Percentiles rank a stretch among this genome's conserved stretches.
Conservation (phyloP, 2,329 filamentous ascomycete genomes). For the Ophiosphaerella herpotricha region DNA sequence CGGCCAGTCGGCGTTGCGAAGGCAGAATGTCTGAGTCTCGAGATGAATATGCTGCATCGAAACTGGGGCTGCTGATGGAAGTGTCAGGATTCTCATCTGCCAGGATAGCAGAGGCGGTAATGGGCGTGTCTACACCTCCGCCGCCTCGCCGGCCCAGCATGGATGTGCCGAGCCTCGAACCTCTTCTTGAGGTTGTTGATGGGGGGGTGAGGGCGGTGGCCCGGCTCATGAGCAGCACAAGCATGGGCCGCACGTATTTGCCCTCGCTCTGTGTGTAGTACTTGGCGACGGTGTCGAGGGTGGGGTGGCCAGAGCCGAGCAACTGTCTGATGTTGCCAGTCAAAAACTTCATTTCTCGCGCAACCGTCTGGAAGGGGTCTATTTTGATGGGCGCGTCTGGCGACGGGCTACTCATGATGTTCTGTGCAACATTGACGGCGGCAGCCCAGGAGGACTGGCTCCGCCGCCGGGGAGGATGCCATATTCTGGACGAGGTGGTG, state of each 20-base stretch:
- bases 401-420: slow-evolving; percentile 68
- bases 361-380: slow-evolving; percentile 86
- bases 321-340: slow-evolving; percentile 92
- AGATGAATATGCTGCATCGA: slow-evolving; percentile 50
- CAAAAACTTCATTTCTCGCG: slow-evolving; percentile 95
- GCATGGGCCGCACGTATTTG: slow-evolving; percentile 92
- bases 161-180: not conserved
- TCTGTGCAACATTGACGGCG: slow-evolving; percentile 69
- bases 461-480: slow-evolving; percentile 50
- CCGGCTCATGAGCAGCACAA: slow-evolving; percentile 94
- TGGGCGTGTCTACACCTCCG: slow-evolving; percentile 59
- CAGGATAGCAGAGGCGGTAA: slow-evolving; percentile 67
- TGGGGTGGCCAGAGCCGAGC: slow-evolving; percentile 92
- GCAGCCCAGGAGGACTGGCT: slow-evolving; percentile 74
- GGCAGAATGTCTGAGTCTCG: slow-evolving; percentile 76
- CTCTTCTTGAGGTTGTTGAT: slow-evolving; percentile 18
- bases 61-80: slow-evolving; percentile 58
- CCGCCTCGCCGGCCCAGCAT: slow-evolving; percentile 20
- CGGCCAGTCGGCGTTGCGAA: slow-evolving; percentile 88
- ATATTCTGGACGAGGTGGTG: slow-evolving; percentile 30
- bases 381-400: slow-evolving; percentile 71
- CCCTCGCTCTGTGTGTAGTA: slow-evolving; percentile 98
- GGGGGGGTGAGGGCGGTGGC: slow-evolving; percentile 83
- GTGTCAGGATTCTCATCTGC: slow-evolving; percentile 73
- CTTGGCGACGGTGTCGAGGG: slow-evolving; percentile 92